Evolutionary conservation across 108 stramenopile species (phyloP), one percentile per base, ranked within the genome.

Genomic region (Cylindrotheca fusiformis): DNA sequence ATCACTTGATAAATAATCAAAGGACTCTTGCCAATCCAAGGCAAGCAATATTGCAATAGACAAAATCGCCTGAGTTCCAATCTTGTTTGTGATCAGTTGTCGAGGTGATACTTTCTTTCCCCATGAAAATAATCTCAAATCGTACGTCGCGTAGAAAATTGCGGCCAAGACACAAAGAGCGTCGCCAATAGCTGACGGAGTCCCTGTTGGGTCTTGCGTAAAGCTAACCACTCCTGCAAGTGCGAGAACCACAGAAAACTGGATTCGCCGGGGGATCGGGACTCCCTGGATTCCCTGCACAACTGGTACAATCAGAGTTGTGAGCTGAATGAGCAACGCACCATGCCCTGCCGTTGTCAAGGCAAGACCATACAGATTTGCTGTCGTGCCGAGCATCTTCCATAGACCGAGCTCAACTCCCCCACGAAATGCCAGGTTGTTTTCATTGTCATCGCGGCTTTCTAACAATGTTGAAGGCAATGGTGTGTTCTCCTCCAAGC

Each of bases 321-420:
- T 90, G 25, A 90, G 53, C 70, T 90, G 88, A 36, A 90, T 86
- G 6, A 90, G 60, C 52, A 90, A 80, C 8, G 85, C 88, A n/a
- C 85, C 88, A 68, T 89, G 88, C 60, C 79, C 79, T 0, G 88
- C 81, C 21, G 88, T 84, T n/a, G 88, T 89, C 58, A 77, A 60
- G 3, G 74, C 67, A 24, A 90, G 62, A 10, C 88, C 88, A 68
- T 78, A 90, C 28, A 90, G 69, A 41, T 90, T 84, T 32, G 83
- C 74, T 3, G 83, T 86, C 4, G 88, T 86, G 21, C 89, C 89
- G 63, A 86, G 50, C 18, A 81, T 68, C 55, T 83, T 83, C 82
- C 82, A 83, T 19, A 77, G 53, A 27, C 82, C 82, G 64, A 83
- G 61, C 45, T 83, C 82, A 19, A 60, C 4, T 8, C 82, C 82